These are phyloP conservation scores for Haplosporangium sp. DNA, from an alignment of 371 early-diverging fungal species.

Conservation along the genomic window DNA sequence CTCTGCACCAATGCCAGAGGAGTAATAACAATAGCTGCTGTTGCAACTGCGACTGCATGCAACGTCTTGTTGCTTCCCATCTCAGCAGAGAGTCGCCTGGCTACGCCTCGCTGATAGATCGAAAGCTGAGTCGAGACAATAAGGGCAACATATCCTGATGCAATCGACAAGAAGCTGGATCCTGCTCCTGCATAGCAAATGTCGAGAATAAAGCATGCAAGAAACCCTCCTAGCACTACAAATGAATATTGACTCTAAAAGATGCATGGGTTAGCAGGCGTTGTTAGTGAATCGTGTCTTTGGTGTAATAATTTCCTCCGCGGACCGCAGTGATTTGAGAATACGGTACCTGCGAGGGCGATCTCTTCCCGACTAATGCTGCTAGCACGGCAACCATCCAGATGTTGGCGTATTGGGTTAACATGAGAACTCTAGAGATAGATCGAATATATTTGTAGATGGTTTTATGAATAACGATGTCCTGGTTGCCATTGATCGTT, in stretches of 20 bases:
- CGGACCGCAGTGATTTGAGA: background rate
- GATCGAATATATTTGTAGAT: background rate
- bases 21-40: conserved; percentile 34
- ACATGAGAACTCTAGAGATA: conserved; percentile 44
- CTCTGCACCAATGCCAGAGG: conserved; percentile 47
- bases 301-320: no score
- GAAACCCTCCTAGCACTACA: conserved; percentile 39
- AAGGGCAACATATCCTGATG: conserved; percentile 38
- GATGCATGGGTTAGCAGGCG: background rate
- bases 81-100: conserved; percentile 46
- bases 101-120: conserved; percentile 44
- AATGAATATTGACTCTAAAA: conserved; percentile 34
- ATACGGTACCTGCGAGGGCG: conserved; percentile 29
- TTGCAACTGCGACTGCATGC: conserved; percentile 35
- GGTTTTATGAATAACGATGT: background rate
- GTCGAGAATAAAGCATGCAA: conserved; percentile 45
- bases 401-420: conserved; percentile 54
- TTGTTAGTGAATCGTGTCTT: background rate
- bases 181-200: conserved; percentile 40
- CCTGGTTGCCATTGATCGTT: background rate
- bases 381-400: conserved; percentile 53
- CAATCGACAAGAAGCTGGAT: conserved; percentile 18
- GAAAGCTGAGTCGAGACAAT: conserved; percentile 39
- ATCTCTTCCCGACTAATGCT: conserved; percentile 36
- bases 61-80: conserved; percentile 45